Base-by-base conservation (phyloP, 2,329 filamentous ascomycete genomes). In the Colletotrichum viniferum region DNA sequence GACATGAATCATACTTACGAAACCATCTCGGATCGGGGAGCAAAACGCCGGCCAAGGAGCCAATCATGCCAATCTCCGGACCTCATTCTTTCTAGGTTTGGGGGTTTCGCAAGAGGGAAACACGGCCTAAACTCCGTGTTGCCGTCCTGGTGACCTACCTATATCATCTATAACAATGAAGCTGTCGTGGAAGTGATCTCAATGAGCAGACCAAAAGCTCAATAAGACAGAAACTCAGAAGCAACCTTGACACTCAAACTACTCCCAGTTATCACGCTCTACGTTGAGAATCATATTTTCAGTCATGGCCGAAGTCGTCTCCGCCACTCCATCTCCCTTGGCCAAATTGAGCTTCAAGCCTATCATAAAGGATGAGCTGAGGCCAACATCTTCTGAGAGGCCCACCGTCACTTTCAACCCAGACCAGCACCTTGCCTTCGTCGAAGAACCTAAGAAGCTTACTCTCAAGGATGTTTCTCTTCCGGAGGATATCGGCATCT, bases 381-480 rank as follows among this genome's bases (percentile, higher is more conserved):
- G 4, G 8, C 18, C 64, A 36, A 48, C 55, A 9, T 18, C 56
- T 7, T 5, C 21, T 5, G 14, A 6, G 10, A 52, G 73, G 7
- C 34, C 64, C 4, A 21, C 2, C 7, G 82, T 80, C 69, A 73
- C 76, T 4, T 94, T 94, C 79, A 83, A 90, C 66, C 87, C 91
- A 3, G 79, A 83, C 48, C 89, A 87, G 80, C 92, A 94, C 79
- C 81, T 94, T 21, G 82, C 83, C 28, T 92, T 88, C 81, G 84
- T 87, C 68, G 81, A 87, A 16, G 87, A 89, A 13, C 84, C 87
- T 16, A 87, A 89, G 76, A 83, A 90, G 60, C 83, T 90, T 78
- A 90, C 86, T 21, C 94, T 94, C 92, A 86, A 89, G 78, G 92
- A 93, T 36, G 85, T 93, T 67, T 91, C 90, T 3, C 89, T 90